phyloP scores from a whole-genome alignment of 2,329 filamentous ascomycete species.

The Periconia digitata region DNA sequence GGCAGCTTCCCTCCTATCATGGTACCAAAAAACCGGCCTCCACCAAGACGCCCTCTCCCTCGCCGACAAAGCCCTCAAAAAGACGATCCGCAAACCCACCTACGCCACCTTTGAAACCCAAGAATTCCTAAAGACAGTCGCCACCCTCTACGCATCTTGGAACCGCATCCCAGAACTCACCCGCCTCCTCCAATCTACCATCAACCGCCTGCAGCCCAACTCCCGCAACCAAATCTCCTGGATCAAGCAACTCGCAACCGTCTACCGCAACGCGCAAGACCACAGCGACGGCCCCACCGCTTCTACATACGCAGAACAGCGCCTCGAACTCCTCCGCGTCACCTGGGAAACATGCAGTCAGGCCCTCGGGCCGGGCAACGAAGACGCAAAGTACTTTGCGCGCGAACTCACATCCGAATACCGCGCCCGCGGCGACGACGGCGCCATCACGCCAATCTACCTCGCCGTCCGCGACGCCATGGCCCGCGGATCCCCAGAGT shows the following conservation, averaged over 20 bases:
- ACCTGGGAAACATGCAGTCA: conserved; percentile 4
- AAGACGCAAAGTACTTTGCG: conserved; percentile 2
- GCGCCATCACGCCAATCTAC: conserved; percentile 1
- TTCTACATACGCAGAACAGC: background rate
- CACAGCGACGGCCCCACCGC: background rate
- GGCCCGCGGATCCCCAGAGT: background rate
- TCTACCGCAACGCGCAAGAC: background rate
- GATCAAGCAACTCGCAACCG: background rate
- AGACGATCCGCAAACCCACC: background rate
- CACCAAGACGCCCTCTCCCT: conserved; percentile 1
- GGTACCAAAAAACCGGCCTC: conserved; percentile 2
- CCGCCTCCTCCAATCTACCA: no score
- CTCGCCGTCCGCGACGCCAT: background rate
- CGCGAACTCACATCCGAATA: conserved; percentile 3
- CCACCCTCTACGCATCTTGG: background rate
- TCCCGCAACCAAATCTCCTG: conserved; percentile 1
- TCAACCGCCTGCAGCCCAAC: background rate
- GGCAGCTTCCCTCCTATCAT: background rate
- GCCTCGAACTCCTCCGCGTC: background rate
- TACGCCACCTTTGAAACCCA: background rate
- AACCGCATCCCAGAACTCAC: background rate
- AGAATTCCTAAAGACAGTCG: background rate
- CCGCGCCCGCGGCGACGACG: background rate
- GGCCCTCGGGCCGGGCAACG: background rate
- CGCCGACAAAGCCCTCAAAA: background rate